These are phyloP conservation scores for Murraya paniculata DNA, from an alignment of 345 rosid species.

Conservation along the genomic window DNA sequence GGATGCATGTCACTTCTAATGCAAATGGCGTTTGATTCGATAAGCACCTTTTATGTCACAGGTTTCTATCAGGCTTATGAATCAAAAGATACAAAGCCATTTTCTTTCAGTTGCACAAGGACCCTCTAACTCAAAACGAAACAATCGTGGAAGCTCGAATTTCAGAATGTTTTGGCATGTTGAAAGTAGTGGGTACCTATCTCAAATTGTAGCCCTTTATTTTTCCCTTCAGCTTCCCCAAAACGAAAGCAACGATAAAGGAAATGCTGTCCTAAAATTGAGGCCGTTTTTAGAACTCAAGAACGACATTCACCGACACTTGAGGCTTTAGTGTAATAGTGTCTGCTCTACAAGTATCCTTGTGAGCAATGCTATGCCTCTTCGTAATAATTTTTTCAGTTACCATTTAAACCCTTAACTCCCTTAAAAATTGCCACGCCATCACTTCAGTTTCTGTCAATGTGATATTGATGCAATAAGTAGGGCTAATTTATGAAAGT, in stretches of 20 bases:
- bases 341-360: not conserved
- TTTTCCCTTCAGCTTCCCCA: not conserved
- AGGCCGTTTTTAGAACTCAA: not conserved
- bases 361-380: not conserved
- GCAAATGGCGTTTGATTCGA: not conserved
- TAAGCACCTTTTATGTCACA: not conserved
- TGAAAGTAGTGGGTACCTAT: constrained; percentile 1
- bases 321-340: not conserved
- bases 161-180: not conserved
- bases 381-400: not conserved
- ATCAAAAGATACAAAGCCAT: constrained; percentile 6
- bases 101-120: constrained; percentile 5
- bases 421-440: too few relatives aligned
- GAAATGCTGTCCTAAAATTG: not conserved
- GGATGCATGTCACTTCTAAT: not conserved
- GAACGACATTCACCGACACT: not conserved
- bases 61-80: not conserved
- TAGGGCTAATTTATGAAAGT: not conserved
- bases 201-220: not conserved
- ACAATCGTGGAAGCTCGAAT: not conserved
- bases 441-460: not conserved
- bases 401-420: too few relatives aligned
- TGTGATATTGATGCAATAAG: not conserved
- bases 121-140: not conserved
- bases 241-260: not conserved